phyloP scores from a whole-genome alignment of 768 basidiomycete genomes.

The Agaricus sinodeliciosus region DNA sequence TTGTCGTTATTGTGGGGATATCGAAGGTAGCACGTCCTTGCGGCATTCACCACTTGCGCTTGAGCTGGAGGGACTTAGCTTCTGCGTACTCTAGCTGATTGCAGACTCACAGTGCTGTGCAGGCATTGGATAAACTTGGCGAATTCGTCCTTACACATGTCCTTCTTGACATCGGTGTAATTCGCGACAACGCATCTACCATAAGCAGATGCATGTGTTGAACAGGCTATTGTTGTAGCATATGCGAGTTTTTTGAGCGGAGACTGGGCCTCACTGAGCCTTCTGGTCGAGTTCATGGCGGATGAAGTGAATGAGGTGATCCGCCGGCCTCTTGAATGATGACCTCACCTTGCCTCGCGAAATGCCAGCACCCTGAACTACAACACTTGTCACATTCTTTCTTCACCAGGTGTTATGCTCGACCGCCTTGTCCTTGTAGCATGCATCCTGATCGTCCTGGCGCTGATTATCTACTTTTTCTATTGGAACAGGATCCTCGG shows the following conservation, averaged over 20 bases:
- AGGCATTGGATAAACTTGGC: constrained; percentile 78
- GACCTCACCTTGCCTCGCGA: background rate
- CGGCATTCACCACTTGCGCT: constrained; percentile 24
- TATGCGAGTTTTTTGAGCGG: constrained; percentile 52
- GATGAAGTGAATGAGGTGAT: constrained; percentile 5
- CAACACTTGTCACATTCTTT: background rate
- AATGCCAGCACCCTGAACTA: constrained; percentile 1
- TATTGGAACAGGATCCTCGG: constrained; percentile 88
- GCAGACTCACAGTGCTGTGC: constrained; percentile 58
- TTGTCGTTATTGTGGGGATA: constrained; percentile 1
- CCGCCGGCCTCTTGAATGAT: background rate
- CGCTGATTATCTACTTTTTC: constrained; percentile 72
- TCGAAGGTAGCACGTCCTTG: background rate
- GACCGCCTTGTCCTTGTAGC: constrained; percentile 54
- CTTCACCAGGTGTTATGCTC: constrained; percentile 37
- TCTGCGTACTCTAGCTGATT: background rate
- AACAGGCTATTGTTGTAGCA: constrained; percentile 67
- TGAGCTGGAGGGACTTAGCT: constrained; percentile 21
- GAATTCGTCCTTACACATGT: constrained; percentile 83
- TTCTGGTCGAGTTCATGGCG: constrained; percentile 20
- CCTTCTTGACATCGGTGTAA: constrained; percentile 80
- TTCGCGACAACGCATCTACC: constrained; percentile 82
- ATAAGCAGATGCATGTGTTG: constrained; percentile 68
- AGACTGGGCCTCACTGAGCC: constrained; percentile 18
- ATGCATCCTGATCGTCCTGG: constrained; percentile 50